Evolutionary conservation across 1,284 basidiomycete species (phyloP), one percentile per base, ranked within the genome.

Genomic region (Tilletia horrida): DNA sequence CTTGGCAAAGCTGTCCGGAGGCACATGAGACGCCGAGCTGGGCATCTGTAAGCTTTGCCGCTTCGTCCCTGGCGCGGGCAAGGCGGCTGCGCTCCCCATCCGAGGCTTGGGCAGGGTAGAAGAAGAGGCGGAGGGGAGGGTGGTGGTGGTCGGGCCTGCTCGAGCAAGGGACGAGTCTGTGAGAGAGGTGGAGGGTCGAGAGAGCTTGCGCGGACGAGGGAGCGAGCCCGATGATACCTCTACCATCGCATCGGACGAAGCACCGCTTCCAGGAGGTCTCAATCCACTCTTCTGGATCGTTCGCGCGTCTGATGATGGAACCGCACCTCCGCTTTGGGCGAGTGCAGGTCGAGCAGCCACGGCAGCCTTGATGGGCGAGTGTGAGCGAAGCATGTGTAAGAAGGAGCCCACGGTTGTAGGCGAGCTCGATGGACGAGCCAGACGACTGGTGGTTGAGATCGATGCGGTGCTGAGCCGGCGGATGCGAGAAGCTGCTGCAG

Each of bases 71-170:
- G 31, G 23, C 16, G 55, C 25, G 7, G 25, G 8, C 2, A 59
- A 31, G 3, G 55, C 7, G 29, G 55, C 9, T 9, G 23, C 25
- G 25, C 50, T 59, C 16, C 55, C 55, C 27, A 59, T 31, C 4
- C 55, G 55, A 25, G 55, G 55, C 29, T 59, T 59, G 27, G 55
- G 55, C 55, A 59, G 55, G 2, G 23, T 27, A 4, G 55, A 59
- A 13, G 55, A 59, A 11, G 29, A 16, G 55, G 25, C 55, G 14
- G 29, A 25, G 11, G 29, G 27, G 6, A 31, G 29, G 13, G 55
- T 35, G 55, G 6, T 40, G 35, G 6, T 40, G 35, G 6, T 40
- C 35, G 35, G n/a, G n/a, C n/a, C n/a, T n/a, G n/a, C n/a, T n/a
- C n/a, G n/a, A n/a, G n/a, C n/a, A n/a, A n/a, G n/a, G 35, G 35